Conservation (phyloP, 2,329 filamentous ascomycete genomes). For the Stemphylium vesicarium region DNA sequence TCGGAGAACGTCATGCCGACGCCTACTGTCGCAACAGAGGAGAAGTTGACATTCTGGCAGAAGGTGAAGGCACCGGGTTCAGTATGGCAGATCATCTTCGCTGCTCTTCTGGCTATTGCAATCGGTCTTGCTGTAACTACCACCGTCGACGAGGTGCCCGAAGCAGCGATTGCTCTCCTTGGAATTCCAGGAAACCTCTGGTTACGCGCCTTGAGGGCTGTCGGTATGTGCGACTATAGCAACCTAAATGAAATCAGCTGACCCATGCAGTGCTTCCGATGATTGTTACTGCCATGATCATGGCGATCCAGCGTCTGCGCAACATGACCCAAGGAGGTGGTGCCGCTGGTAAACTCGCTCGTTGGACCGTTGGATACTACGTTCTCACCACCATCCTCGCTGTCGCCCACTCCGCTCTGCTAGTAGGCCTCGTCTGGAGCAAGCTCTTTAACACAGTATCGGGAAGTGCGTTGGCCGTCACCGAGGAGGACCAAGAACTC, state of each 20-base stretch:
- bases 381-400: slow-evolving; percentile 58
- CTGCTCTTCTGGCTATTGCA: slow-evolving; percentile 57
- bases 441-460: slow-evolving; percentile 53
- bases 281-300: slow-evolving; percentile 60
- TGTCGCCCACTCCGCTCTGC: slow-evolving; percentile 56
- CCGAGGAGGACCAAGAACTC: slow-evolving; percentile 41
- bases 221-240: slow-evolving; percentile 47
- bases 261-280: slow-evolving; percentile 56
- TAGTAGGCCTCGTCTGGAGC: slow-evolving; percentile 57
- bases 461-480: slow-evolving; percentile 41
- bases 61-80: slow-evolving; percentile 53
- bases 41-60: slow-evolving; percentile 45
- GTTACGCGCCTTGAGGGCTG: slow-evolving; percentile 58
- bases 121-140: slow-evolving; percentile 58
- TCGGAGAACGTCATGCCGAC: slow-evolving; percentile 17
- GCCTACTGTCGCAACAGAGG: slow-evolving; percentile 17
- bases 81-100: slow-evolving; percentile 58
- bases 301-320: slow-evolving; percentile 58
- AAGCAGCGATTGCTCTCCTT: slow-evolving; percentile 52
- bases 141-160: slow-evolving; percentile 53
- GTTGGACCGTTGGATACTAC: slow-evolving; percentile 60
- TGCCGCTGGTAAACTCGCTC: slow-evolving; percentile 51
- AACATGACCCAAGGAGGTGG: slow-evolving; percentile 54
- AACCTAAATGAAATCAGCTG: not conserved
- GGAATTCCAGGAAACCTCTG: slow-evolving; percentile 59